Conservation (phyloP, 2,329 filamentous ascomycete genomes). For the Coccinonectria pachysandricola region DNA sequence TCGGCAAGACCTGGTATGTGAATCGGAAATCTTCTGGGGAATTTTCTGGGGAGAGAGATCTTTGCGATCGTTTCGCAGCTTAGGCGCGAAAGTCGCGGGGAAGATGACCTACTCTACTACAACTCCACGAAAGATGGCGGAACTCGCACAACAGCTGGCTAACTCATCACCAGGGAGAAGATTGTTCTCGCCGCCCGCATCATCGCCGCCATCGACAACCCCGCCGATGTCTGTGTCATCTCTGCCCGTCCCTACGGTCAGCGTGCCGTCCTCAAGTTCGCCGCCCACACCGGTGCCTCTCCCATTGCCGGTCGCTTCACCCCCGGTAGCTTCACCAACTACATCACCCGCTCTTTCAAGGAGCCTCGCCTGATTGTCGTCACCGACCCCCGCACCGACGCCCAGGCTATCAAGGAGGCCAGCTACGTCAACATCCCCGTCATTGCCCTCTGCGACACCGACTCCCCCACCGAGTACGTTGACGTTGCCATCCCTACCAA, state of each 20-base stretch:
- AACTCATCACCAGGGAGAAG: slow-evolving; percentile 76
- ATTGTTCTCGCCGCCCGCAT: slow-evolving; percentile 97
- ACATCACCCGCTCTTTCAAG: slow-evolving; percentile 99
- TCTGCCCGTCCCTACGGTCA: slow-evolving; percentile 99
- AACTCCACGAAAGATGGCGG: slow-evolving; percentile 11
- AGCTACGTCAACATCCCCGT: slow-evolving; percentile 99
- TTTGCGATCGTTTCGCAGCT: too few relatives aligned
- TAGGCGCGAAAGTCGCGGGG: slow-evolving; percentile 5
- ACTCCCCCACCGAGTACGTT: slow-evolving; percentile 99
- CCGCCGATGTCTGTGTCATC: slow-evolving; percentile 97
- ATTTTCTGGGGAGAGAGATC: slow-evolving; percentile 1
- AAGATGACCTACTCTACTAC: too few relatives aligned
- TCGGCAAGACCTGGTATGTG: slow-evolving; percentile 97
- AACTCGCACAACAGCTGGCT: slow-evolving; percentile 6
- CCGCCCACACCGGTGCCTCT: slow-evolving; percentile 92
- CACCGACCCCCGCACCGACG: slow-evolving; percentile 98
- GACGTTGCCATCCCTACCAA: slow-evolving; percentile 99
- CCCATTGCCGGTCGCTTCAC: slow-evolving; percentile 99
- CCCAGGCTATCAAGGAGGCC: slow-evolving; percentile 99
- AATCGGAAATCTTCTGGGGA: slow-evolving; percentile 2
- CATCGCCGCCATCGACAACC: slow-evolving; percentile 99
- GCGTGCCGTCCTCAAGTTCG: slow-evolving; percentile 99
- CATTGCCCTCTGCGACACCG: slow-evolving; percentile 97
- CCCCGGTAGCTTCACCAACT: slow-evolving; percentile 99
- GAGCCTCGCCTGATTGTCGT: slow-evolving; percentile 99